Evolutionary conservation across 225 moss, liverwort and hornwort genomes (phyloP), one percentile per base, ranked within the genome.

Genomic region (Polytrichum formosum): DNA sequence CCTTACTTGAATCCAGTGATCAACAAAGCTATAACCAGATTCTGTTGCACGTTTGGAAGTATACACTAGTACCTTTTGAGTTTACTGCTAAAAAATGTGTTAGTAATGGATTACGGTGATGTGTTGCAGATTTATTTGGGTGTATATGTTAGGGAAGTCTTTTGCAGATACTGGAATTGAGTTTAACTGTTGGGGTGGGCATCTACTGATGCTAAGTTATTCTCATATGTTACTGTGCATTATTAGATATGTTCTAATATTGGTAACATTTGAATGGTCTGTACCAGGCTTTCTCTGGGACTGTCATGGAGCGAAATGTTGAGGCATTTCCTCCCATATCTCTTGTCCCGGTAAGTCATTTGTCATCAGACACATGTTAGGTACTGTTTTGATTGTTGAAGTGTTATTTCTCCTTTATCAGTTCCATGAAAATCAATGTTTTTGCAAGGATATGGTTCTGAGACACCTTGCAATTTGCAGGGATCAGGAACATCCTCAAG

Each of bases 221-320:
- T 4, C 16, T 46, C 46, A 46, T 21, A 46, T 46, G 46, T 46
- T 46, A 46, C 13, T 46, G 46, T 16, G 7, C 7, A 46, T 46
- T 2, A 37, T 61, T 4, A 61, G 8, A 6, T 26, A 8, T 22
- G n/a, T 61, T 22, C 21, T 22, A 1, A 26, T 22, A n/a, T 22
- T 61, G 61, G 26, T 26, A 61, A 26, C 6, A 61, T 22, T 61
- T 22, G 23, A 61, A 22, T 22, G 61, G 8, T 61, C 26, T 22
- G 61, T 22, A 46, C 4, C 81, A 87, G 87, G 81, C 84, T 63
- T 87, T 87, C 56, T 76, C 87, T 26, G 87, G 87, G 72, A 83
- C 77, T 77, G 72, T 87, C 10, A 67, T 79, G 77, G 87, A 87
- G 75, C 84, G 87, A 71, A 87, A 87, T 29, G 78, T 76, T 4